Evolutionary conservation across 805 yeast genomes (phyloP).

Genomic region (Kuraishia floccosa): DNA sequence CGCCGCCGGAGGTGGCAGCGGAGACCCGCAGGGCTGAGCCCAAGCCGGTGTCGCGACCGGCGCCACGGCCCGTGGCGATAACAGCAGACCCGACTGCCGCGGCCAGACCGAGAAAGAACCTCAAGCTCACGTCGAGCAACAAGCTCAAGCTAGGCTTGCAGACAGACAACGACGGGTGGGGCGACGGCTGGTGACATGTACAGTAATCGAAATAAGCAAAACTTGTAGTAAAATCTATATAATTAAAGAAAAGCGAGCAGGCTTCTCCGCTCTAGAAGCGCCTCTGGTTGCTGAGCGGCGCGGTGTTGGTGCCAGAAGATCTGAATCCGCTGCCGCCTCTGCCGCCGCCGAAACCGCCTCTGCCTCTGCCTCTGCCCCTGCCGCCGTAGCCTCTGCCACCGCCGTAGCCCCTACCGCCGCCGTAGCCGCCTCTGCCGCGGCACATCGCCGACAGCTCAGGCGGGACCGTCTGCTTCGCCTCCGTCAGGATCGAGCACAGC

Average conservation of each 20-base stretch:
- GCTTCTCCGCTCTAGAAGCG: conserved; percentile 19
- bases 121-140: conserved; percentile 13
- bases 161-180: conserved; percentile 29
- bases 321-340: conserved; percentile 19
- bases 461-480: conserved; percentile 89
- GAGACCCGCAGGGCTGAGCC: conserved; percentile 1
- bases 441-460: conserved; percentile 68
- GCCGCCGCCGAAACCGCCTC: conserved; percentile 26
- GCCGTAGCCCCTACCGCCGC: conserved; percentile 43
- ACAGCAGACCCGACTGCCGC: not conserved
- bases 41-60: conserved; percentile 1
- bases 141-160: conserved; percentile 22
- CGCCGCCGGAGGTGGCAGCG: conserved; percentile 7
- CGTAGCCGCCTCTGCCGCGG: conserved; percentile 57
- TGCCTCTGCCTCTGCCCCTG: conserved; percentile 33
- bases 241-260: not conserved
- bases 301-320: conserved; percentile 32
- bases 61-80: conserved; percentile 2
- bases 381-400: conserved; percentile 40
- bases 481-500: conserved; percentile 79
- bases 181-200: conserved; percentile 29
- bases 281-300: conserved; percentile 32
- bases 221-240: not conserved
- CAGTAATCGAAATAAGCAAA: too few species aligned
- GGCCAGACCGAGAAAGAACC: conserved; percentile 4